Evolutionary conservation across 176 grass and related monocot species (phyloP).

Genomic region (Oropetium thomaeum): DNA sequence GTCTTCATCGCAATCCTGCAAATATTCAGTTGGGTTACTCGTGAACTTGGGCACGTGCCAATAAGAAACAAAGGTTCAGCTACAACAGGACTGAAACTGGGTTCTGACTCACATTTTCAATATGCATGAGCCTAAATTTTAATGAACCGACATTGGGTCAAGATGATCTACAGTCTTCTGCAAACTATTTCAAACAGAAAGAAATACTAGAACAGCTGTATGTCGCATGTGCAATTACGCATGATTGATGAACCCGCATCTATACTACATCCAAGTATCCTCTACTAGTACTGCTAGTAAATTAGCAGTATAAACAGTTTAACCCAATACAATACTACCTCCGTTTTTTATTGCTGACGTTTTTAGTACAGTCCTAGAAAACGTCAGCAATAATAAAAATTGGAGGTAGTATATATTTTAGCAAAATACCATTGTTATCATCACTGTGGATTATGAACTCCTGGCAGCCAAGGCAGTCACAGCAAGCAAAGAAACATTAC

Average conservation of each 20-base stretch:
- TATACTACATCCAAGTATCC: too few relatives aligned
- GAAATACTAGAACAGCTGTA: not conserved
- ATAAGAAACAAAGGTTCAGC: not conserved
- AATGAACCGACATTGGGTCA: not conserved
- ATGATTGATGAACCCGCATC: not conserved
- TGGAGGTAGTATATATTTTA: too few relatives aligned
- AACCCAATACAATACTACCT: too few relatives aligned
- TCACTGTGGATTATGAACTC: not conserved
- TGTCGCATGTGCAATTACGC: not conserved
- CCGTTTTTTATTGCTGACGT: too few relatives aligned
- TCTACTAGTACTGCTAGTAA: not conserved
- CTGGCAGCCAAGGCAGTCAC: not conserved
- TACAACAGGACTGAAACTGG: not conserved
- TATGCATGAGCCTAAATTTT: not conserved
- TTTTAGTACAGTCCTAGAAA: too few relatives aligned
- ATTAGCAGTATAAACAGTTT: not conserved
- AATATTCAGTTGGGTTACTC: slow-evolving; percentile 1
- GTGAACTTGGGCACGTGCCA: not conserved
- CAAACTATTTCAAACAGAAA: slow-evolving; percentile 1
- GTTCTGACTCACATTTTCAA: not conserved
- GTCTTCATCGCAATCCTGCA: slow-evolving; percentile 30
- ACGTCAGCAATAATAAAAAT: too few relatives aligned
- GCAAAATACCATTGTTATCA: not conserved
- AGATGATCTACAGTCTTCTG: not conserved
- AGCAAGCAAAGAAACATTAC: not conserved